phyloP scores from a whole-genome alignment of 2,329 filamentous ascomycete genomes.

The Fusarium scirpi region DNA sequence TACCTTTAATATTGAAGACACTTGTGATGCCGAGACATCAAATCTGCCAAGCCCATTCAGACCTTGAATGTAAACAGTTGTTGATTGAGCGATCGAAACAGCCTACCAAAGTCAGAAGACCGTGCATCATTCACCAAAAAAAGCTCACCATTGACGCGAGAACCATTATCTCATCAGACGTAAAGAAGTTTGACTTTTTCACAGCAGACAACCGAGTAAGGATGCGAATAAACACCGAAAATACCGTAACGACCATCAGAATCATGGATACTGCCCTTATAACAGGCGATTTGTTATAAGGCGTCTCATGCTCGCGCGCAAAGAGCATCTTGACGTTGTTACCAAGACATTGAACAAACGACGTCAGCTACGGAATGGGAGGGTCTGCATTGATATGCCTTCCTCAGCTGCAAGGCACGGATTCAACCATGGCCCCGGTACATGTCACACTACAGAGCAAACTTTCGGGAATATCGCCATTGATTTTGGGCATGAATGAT shows the following conservation, averaged over 20 bases:
- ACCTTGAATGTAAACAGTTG: not conserved
- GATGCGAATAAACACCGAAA: slow-evolving; percentile 10
- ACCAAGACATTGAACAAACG: not conserved
- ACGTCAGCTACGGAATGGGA: not conserved
- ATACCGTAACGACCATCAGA: slow-evolving; percentile 9
- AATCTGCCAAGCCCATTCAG: slow-evolving; percentile 7
- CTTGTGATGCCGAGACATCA: not conserved
- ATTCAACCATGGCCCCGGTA: not conserved
- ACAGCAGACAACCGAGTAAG: not conserved
- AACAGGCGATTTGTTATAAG: slow-evolving; percentile 19
- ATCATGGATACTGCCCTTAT: slow-evolving; percentile 21
- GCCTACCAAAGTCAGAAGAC: not conserved
- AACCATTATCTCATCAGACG: slow-evolving; percentile 7
- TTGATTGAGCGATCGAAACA: slow-evolving; percentile 6
- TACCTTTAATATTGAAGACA: slow-evolving; percentile 1
- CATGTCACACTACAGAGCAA: not conserved
- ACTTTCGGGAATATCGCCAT: not conserved
- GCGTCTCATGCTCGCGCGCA: slow-evolving; percentile 23
- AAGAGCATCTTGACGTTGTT: slow-evolving; percentile 3
- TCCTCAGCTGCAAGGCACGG: not conserved
- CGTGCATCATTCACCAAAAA: rapidly evolving
- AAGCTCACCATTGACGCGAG: slow-evolving; percentile 4
- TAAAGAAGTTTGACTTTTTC: not conserved
- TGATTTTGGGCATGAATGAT: not conserved
- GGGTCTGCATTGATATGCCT: slow-evolving; percentile 13